These are phyloP conservation scores for Fusarium mundagurra DNA, from an alignment of 2,329 filamentous ascomycete genomes.

Conservation along the genomic window DNA sequence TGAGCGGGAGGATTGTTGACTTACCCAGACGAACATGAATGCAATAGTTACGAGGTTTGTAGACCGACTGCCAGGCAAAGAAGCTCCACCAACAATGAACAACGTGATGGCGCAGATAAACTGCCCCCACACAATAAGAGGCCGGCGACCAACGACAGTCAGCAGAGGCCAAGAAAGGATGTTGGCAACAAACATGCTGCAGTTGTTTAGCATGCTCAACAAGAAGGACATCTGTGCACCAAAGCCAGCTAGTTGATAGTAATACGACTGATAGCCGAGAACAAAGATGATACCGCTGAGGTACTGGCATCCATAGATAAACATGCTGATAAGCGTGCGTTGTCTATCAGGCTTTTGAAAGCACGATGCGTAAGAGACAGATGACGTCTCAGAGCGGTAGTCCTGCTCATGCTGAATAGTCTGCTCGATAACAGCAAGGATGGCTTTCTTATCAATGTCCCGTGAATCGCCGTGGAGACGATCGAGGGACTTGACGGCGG, in stretches of 20 bases:
- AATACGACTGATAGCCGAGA: constrained; percentile 54
- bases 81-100: not conserved
- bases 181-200: constrained; percentile 52
- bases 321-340: constrained; percentile 52
- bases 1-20: not conserved
- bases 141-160: constrained; percentile 48
- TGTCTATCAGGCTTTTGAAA: constrained; percentile 52
- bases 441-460: constrained; percentile 41
- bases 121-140: not conserved
- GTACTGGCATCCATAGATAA: constrained; percentile 49
- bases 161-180: constrained; percentile 52
- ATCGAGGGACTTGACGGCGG: constrained; percentile 49
- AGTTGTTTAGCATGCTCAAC: constrained; percentile 53
- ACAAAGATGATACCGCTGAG: constrained; percentile 50
- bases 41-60: constrained; percentile 41
- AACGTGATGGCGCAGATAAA: not conserved
- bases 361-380: constrained; percentile 51
- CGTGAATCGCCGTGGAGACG: constrained; percentile 47
- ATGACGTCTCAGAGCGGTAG: constrained; percentile 44
- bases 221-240: constrained; percentile 49
- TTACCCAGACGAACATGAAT: constrained; percentile 17
- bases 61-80: not conserved
- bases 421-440: not conserved
- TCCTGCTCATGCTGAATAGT: not conserved
- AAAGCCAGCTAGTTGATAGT: constrained; percentile 54